Percentiles rank a stretch among this genome's conserved stretches.
Conservation (phyloP, 148 eudicot species). For the Polygonum aviculare region DNA sequence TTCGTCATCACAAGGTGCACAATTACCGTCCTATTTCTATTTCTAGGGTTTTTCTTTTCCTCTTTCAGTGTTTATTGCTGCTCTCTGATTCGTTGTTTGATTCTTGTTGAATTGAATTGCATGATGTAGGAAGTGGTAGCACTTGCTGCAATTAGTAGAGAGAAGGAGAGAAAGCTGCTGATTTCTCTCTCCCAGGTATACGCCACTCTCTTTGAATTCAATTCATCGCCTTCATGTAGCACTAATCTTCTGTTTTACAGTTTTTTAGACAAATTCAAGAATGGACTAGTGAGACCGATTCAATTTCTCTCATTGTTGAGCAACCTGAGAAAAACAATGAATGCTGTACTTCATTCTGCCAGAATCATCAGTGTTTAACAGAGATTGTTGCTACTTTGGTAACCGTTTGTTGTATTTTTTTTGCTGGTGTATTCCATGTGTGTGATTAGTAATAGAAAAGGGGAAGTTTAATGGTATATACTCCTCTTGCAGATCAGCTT, state of each 20-base stretch:
- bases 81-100: neutral
- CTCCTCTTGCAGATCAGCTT: slow-evolving; percentile 35
- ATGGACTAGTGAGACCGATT: slow-evolving; percentile 34
- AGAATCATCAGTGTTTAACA: slow-evolving; percentile 33
- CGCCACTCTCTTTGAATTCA: slow-evolving; percentile 16
- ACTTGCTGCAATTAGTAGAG: slow-evolving; percentile 12
- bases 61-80: neutral
- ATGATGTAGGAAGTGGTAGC: neutral
- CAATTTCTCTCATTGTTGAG: neutral
- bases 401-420: neutral
- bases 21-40: neutral
- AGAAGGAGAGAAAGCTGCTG: slow-evolving; percentile 31
- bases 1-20: slow-evolving; percentile 27
- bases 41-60: slow-evolving; percentile 5
- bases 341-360: slow-evolving; percentile 13
- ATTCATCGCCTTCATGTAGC: neutral
- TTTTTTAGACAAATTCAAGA: slow-evolving; percentile 39
- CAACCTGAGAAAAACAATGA: slow-evolving; percentile 2
- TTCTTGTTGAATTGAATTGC: neutral
- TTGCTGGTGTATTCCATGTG: neutral
- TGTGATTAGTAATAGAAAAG: neutral
- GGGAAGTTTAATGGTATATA: neutral
- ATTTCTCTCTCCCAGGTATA: slow-evolving; percentile 37
- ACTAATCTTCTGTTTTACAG: slow-evolving; percentile 22
- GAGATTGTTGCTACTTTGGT: slow-evolving; percentile 46